Evolutionary conservation across 2,329 filamentous ascomycete genomes (phyloP), one percentile per base, ranked within the genome.

Genomic region (Aspergillus sergii): DNA sequence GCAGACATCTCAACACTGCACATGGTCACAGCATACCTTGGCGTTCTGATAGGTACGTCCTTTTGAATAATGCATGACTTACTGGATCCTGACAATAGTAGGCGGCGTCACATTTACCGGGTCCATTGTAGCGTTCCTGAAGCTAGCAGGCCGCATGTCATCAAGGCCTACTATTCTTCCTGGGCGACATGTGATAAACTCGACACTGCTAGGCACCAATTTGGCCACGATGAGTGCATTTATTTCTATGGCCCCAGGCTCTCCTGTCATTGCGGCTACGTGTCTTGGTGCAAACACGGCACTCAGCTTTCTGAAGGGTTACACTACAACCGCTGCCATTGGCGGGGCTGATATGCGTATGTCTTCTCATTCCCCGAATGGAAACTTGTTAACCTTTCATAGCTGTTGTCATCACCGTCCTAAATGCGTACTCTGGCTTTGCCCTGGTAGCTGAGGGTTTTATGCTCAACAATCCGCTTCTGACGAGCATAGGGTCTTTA

Each of bases 381-480:
- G 19, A 21, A 72, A 74, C 75, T 60, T 34, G 56, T 69, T 71
- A 64, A 74, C 64, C 16, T 32, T 23, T 21, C 39, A n/a, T 66
- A 85, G 82, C 90, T 16, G 92, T 96, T 6, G 92, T 95, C 36
- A 96, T 96, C 66, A 96, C 92, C 0, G 93, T 96, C 1, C 80
- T 97, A 23, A 97, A 96, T 70, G 93, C 93, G 0, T 96, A 96
- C 75, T 94, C 91, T 55, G 93, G 93, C 14, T 97, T 96, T 62
- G 93, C 93, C 0, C 84, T 97, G 2, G 92, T 97, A 0, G 93
- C 93, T 0, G 93, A 97, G 77, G 93, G 93, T 0, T 90, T 96
- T 75, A 97, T 97, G 93, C 83, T 97, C 16, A 89, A 95, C 69
- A 96, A 96, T 63, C 88, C 93, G 0, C 84, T 97, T 0, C 83